Base-by-base conservation (phyloP, 2,329 filamentous ascomycete species). In the Xylaria arbuscula region DNA sequence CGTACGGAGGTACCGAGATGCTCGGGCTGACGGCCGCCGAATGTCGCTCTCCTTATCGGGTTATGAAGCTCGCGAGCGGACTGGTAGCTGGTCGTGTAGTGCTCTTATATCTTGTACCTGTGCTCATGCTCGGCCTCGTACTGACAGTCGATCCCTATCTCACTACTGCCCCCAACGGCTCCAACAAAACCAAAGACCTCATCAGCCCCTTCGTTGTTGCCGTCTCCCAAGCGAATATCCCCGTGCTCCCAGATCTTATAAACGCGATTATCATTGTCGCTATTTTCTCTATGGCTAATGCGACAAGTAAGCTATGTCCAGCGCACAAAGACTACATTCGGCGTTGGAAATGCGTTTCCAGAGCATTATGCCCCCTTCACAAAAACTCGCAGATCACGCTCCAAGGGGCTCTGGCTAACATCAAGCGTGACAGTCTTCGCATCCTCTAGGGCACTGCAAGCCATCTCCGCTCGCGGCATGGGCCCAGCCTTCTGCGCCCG, bases 1-100 rank as follows among this genome's bases (percentile, higher is more conserved):
- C 82, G 10, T 84, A 83, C 62, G 79, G 81, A 10, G 83, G 83
- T 24, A 84, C 82, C 2, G 83, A 84, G 66, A 79, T 84, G 63
- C 78, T 84, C 3, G 83, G 82, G 15, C 75, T 84, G 17, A 80
- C 82, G 3, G 82, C 81, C 7, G 80, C 81, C 19, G 83, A 84
- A 68, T 79, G 81, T 66, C 74, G 77, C 15, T 79, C 79, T 51
- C 82, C 81, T 10, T 71, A 72, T 17, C 78, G 75, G 34, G 75
- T 80, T 2, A 79, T 83, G 69, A 77, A 78, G 13, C 74, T 78
- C 13, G 81, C 81, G 5, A 80, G 79, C 65, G 80, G 78, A 66
- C 78, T 83, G 55, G 80, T 82, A 5, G 79, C 80, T 61, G 77
- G 76, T 69, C 80, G 82, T 57, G 81, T 83, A 48, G 57, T 75